These are phyloP conservation scores for Fusarium nisikadoi DNA, from an alignment of 2,329 filamentous ascomycete species.

Conservation along the genomic window DNA sequence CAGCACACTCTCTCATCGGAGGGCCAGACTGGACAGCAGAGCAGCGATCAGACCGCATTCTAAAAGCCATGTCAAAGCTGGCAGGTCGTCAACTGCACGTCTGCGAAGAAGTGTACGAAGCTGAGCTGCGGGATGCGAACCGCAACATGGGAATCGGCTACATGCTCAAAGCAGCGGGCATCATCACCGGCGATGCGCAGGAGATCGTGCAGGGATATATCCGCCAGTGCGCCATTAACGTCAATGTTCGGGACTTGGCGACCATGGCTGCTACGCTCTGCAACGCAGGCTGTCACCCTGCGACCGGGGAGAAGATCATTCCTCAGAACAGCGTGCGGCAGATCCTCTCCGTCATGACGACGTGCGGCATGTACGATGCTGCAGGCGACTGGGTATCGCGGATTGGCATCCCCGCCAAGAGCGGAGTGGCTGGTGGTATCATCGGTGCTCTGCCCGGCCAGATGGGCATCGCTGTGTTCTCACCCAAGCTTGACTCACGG, in stretches of 20 bases:
- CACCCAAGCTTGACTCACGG: conserved; percentile 47
- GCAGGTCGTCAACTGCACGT: conserved; percentile 51
- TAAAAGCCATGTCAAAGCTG: conserved; percentile 48
- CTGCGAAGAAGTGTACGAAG: conserved; percentile 53
- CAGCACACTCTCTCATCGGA: conserved; percentile 48
- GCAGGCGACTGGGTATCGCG: conserved; percentile 53
- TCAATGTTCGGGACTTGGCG: conserved; percentile 54
- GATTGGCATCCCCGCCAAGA: conserved; percentile 53
- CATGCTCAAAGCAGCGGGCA: conserved; percentile 55
- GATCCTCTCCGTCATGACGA: conserved; percentile 55
- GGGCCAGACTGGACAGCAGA: conserved; percentile 47
- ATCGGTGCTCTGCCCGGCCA: conserved; percentile 49
- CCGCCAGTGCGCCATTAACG: conserved; percentile 54
- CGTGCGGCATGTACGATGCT: conserved; percentile 56
- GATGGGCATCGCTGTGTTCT: conserved; percentile 48
- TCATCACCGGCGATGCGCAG: conserved; percentile 49
- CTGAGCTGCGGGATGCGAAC: conserved; percentile 49
- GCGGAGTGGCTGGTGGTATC: conserved; percentile 49
- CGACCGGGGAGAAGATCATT: conserved; percentile 49
- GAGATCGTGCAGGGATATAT: conserved; percentile 53
- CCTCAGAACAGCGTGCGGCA: conserved; percentile 51
- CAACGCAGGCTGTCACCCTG: conserved; percentile 51
- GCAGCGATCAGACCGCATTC: conserved; percentile 50
- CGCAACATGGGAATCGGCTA: conserved; percentile 52
- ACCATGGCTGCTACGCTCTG: conserved; percentile 54